Conservation (phyloP, 2,329 filamentous ascomycete genomes). For the Trichoderma atrobrunneum region DNA sequence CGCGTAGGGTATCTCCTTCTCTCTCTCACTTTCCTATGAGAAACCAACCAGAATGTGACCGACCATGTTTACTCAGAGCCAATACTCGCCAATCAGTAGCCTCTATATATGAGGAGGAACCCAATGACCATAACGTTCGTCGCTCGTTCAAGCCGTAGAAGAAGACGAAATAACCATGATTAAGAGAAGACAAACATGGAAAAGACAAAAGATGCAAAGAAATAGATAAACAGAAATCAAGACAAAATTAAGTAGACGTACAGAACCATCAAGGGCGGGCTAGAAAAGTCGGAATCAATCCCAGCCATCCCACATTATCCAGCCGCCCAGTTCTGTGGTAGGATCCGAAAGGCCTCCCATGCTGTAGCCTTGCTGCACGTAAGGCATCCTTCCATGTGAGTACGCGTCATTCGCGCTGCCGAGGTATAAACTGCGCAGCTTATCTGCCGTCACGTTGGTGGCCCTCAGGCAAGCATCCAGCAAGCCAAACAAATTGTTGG, state of each 20-base stretch:
- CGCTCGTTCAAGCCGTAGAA: background rate
- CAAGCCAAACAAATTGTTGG: conserved; percentile 40
- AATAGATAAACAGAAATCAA: background rate
- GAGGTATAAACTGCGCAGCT: conserved; percentile 23
- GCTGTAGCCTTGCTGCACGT: conserved; percentile 32
- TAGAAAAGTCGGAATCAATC: conserved; percentile 25
- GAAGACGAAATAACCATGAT: background rate
- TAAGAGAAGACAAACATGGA: background rate
- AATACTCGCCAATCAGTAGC: background rate
- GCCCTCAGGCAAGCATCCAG: conserved; percentile 45
- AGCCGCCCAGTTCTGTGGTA: conserved; percentile 33
- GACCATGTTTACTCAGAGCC: background rate
- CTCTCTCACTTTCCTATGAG: background rate
- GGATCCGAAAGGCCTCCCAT: conserved; percentile 28
- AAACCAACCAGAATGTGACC: background rate
- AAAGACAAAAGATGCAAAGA: background rate
- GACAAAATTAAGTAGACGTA: background rate
- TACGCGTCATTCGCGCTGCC: conserved; percentile 27
- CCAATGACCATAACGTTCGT: background rate
- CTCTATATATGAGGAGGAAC: background rate
- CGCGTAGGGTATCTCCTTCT: conserved; percentile 10
- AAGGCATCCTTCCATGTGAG: conserved; percentile 28
- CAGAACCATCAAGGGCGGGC: background rate
- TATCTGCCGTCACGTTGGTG: conserved; percentile 43
- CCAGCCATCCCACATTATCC: conserved; percentile 43